Conservation (phyloP, 257 asterid genomes). For the Solanum medicagineum region DNA sequence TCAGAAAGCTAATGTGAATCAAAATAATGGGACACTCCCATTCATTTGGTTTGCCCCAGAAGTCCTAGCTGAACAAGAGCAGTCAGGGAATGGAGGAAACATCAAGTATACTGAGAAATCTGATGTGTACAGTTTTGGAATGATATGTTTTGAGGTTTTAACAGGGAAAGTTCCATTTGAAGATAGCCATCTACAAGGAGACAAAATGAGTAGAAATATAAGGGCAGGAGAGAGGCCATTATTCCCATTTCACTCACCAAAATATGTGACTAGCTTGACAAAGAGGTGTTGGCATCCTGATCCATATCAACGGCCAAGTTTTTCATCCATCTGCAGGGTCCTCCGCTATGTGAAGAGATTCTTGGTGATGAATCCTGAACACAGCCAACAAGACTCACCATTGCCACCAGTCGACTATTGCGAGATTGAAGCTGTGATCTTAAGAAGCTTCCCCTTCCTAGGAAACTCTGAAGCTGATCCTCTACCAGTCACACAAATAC, state of each 20-base stretch:
- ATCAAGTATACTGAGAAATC: conserved; percentile 45
- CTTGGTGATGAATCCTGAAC: conserved; percentile 35
- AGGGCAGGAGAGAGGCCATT: conserved; percentile 87
- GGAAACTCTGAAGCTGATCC: not conserved
- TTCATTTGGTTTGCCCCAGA: conserved; percentile 84
- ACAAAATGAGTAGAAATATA: conserved; percentile 72
- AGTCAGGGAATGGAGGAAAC: conserved; percentile 1
- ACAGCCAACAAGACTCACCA: conserved; percentile 45
- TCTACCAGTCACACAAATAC: conserved; percentile 34
- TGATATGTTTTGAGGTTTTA: conserved; percentile 75
- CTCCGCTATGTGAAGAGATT: conserved; percentile 46
- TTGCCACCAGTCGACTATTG: conserved; percentile 32
- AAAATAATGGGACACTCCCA: conserved; percentile 15
- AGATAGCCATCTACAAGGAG: conserved; percentile 79
- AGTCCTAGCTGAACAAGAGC: conserved; percentile 54
- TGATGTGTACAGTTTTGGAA: conserved; percentile 81
- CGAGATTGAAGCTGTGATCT: conserved; percentile 22
- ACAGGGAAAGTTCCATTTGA: conserved; percentile 91
- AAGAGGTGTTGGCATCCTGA: conserved; percentile 36
- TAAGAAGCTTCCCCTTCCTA: conserved; percentile 10
- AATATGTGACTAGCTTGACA: conserved; percentile 29
- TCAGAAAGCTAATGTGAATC: conserved; percentile 20
- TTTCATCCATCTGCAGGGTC: conserved; percentile 47
- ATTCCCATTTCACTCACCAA: conserved; percentile 71
- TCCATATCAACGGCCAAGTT: conserved; percentile 29